These are phyloP conservation scores for Phytopythium sindhum DNA, from an alignment of 352 stramenopile genomes.

Conservation along the genomic window DNA sequence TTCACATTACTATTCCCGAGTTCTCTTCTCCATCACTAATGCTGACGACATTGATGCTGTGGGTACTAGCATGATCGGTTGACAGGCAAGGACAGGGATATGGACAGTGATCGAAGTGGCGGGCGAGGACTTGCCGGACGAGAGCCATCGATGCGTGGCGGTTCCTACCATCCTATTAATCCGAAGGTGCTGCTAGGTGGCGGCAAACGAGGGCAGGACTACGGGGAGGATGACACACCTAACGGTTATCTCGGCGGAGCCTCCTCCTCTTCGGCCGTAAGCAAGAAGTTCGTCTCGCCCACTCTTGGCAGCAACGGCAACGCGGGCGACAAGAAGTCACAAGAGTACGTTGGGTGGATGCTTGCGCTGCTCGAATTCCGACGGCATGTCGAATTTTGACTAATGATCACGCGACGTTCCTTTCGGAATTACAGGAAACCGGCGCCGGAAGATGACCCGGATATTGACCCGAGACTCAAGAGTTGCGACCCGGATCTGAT, in stretches of 20 bases:
- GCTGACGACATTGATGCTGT: background rate
- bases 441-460: constrained; percentile 42
- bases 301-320: constrained; percentile 18
- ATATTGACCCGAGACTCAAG: constrained; percentile 92
- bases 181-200: constrained; percentile 61
- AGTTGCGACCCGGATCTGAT: constrained; percentile 95
- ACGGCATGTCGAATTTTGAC: background rate
- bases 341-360: constrained; percentile 7
- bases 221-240: constrained; percentile 21
- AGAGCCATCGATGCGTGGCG: constrained; percentile 21
- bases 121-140: constrained; percentile 22
- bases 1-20: background rate
- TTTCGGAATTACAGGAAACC: constrained; percentile 17
- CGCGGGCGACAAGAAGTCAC: constrained; percentile 20
- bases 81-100: constrained; percentile 34
- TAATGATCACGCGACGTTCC: background rate
- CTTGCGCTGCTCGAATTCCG: background rate
- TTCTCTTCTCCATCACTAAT: background rate
- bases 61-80: constrained; percentile 33
- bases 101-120: constrained; percentile 29
- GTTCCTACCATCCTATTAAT: constrained; percentile 75
- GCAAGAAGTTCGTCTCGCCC: constrained; percentile 76
- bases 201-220: constrained; percentile 10
- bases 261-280: constrained; percentile 28
- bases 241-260: constrained; percentile 10